Evolutionary conservation across 345 rosid species (phyloP), one percentile per base, ranked within the genome.

Genomic region (Microcos paniculata): DNA sequence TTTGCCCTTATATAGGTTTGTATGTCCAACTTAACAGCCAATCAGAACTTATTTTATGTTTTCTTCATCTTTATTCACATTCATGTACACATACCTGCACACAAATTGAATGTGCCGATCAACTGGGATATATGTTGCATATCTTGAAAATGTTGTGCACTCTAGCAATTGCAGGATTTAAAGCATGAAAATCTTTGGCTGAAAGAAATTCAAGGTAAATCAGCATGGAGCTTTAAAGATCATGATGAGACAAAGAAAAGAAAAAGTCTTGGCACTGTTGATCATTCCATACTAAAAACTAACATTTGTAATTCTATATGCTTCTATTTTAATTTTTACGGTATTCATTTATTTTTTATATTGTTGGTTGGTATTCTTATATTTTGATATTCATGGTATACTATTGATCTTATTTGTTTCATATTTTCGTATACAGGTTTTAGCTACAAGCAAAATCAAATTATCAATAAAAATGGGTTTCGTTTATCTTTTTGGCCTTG

Each of bases 1-100:
- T 95, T 86, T 92, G 99, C 82, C 99, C 97, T 57, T 76, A 81
- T 74, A 93, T 95, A 90, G 99, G 98, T 91, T 51, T 51, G 45
- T 51, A 33, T 70, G 13, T 26, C 23, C 23, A 46, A 49, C 43
- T 12, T 31, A 26, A 48, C 14, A 38, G 19, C 51, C 12, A 2
- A 31, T 40, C 38, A 40, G 18, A 40, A 40, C 33, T 14, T 56
- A 33, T 2, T 42, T 24, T 26, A 42, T 72, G 52, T 57, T 38
- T 57, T 33, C 62, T 26, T 4, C 26, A 33, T 51, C 12, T 14
- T 30, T 26, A 0, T 61, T 15, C 5, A 16, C 1, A 9, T 18
- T 57, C 33, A 57, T 57, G 45, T 9, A 42, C 45, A 23, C 18
- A 61, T 0, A 15, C 21, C 13, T 24, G 43, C 61, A 33, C 42